Conservation (phyloP, 805 yeast genomes). For the Metschnikowia orientalis region DNA sequence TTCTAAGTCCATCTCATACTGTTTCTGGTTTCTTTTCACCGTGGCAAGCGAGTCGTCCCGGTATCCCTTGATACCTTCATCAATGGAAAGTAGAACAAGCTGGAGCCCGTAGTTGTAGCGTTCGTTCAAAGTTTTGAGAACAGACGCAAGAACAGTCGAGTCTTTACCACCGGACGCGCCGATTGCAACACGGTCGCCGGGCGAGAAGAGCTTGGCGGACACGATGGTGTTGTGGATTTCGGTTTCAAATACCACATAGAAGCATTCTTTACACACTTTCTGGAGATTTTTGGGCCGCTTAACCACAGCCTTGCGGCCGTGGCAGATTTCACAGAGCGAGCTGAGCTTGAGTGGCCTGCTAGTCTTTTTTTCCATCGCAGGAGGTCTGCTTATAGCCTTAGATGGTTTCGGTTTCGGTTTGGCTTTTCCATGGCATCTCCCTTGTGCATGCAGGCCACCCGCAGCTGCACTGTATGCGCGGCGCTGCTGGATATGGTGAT, state of each 20-base stretch:
- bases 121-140: constrained; percentile 82
- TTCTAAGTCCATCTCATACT: constrained; percentile 73
- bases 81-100: constrained; percentile 78
- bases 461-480: too few species aligned
- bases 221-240: constrained; percentile 90
- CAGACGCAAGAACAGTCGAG: constrained; percentile 89
- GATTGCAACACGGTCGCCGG: constrained; percentile 87
- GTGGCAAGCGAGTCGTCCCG: constrained; percentile 97
- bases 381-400: neutral
- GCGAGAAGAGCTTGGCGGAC: constrained; percentile 60
- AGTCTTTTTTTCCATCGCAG: neutral
- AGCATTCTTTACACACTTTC: constrained; percentile 87
- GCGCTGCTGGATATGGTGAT: too few species aligned
- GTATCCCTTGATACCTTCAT: constrained; percentile 96
- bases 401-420: neutral
- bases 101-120: constrained; percentile 84
- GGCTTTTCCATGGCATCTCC: neutral
- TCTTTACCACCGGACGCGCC: constrained; percentile 99
- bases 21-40: constrained; percentile 86
- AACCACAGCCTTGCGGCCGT: constrained; percentile 75
- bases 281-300: constrained; percentile 89
- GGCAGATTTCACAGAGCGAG: constrained; percentile 78
- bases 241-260: constrained; percentile 85
- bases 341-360: constrained; percentile 28
- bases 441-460: too few species aligned